phyloP scores from a whole-genome alignment of 345 rosid genomes.

The Citrus sp. region DNA sequence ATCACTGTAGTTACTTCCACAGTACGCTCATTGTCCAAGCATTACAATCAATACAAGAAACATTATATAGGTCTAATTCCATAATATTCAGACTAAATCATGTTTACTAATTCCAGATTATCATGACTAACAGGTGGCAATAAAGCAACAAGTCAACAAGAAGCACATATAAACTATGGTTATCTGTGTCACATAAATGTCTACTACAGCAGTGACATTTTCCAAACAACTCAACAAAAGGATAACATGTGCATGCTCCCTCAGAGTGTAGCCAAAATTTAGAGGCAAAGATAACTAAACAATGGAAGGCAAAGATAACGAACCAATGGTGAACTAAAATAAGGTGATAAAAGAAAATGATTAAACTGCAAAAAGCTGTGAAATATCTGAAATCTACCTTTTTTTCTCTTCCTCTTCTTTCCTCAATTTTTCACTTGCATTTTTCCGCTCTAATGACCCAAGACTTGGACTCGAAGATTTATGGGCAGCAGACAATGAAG shows the following conservation, averaged over 20 bases:
- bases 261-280: background rate
- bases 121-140: background rate
- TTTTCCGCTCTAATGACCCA: constrained; percentile 62
- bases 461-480: constrained; percentile 60
- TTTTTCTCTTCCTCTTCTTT: constrained; percentile 87
- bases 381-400: constrained; percentile 51
- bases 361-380: background rate
- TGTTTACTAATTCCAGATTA: background rate
- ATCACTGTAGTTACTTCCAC: background rate
- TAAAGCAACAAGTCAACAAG: background rate
- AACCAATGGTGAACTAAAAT: background rate
- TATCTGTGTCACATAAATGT: background rate
- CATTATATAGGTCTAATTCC: background rate
- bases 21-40: background rate
- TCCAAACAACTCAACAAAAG: background rate
- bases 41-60: background rate
- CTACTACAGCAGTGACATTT: background rate
- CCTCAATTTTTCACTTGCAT: constrained; percentile 60
- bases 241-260: background rate
- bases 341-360: constrained; percentile 2
- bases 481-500: constrained; percentile 61
- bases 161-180: background rate
- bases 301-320: background rate
- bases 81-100: background rate
- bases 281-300: background rate